Base-by-base conservation (phyloP, 208 protist genomes). In the Wallacemonas sp. region DNA sequence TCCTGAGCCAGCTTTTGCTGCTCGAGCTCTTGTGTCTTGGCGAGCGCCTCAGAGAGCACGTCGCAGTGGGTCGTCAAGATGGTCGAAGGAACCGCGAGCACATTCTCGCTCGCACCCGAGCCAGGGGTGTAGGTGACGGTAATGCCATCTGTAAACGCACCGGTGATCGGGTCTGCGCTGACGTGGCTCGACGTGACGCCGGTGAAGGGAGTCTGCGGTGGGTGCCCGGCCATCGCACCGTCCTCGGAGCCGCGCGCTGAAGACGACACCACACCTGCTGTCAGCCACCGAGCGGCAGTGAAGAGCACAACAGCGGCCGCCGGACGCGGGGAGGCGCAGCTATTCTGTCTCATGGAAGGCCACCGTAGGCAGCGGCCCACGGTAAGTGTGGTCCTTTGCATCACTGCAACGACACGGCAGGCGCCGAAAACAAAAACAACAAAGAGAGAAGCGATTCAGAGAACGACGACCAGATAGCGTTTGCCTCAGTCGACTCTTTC, bases 11-110 rank as follows among this genome's bases (percentile, higher is more conserved):
- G 83, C 55, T 82, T 76, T 66, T 95, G 89, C 68, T 82, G 63
- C 37, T 73, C 64, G 22, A 95, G 74, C 68, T 95, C 89, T 53
- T 95, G 86, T 10, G 82, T 82, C 57, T 93, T 91, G 29, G 89
- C 83, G 59, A 95, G 72, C n/a, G 82, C 87, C 46, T 95, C 89
- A 0, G 84, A 73, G 33, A 95, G 65, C 29, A 85, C 78, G 45
- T 95, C 84, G 60, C 89, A 95, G 76, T 92, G 89, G 1, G 36
- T 52, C 1, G 84, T 91, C 48, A 95, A 69, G 17, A 76, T 76
- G 4, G 89, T 95, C 9, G 75, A 83, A 0, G 89, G 86, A 15
- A 81, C 79, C 3, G 74, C 45, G 17, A 95, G 76, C 0, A 79
- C 89, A 10, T 66, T 71, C 4, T 66, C 73, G 10, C 78, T 69